Base-by-base conservation (phyloP, 2,329 filamentous ascomycete genomes). In the Fusarium brachygibbosum region DNA sequence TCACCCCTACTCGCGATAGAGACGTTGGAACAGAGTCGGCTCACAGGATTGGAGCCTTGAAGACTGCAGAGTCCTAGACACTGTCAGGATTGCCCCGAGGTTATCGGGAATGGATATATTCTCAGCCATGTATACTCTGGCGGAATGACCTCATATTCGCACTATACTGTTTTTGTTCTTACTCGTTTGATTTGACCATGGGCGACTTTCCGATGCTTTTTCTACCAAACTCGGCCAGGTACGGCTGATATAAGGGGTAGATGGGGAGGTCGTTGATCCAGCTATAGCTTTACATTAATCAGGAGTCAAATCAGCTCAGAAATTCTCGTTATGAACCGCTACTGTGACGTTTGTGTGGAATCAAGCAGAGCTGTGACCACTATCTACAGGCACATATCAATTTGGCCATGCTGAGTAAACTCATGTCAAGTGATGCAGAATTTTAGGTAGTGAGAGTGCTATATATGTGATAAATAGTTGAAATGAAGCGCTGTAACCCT, bases 1-100 rank as follows among this genome's bases (percentile, higher is more conserved):
- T 80, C 93, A 97, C 77, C 93, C 93, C 32, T 97, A 97, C 80
- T 79, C 81, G 19, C 76, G 80, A 58, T 81, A 71, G 34, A 54
- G 41, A 40, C 31, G 29, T 14, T 11, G n/a, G 23, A 32, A 35
- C 53, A 60, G 48, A 59, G 40, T 60, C 56, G 40, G 38, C 23
- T 38, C 34, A 45, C 35, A 23, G 38, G 37, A 51, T 50, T 45
- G 37, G 46, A 28, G 46, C 32, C 32, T 46, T 58, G 44, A 38
- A 50, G 34, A 45, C 23, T 38, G n/a, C 13, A 25, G 11, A 10
- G 34, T 45, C 45, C 12, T 23, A 41, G 31, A 50, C 65, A 35
- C 64, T 41, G 19, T 44, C 45, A 23, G 28, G 28, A 16, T 34
- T 56, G 14, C 23, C 53, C 42, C 49, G 66, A 63, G 58, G 45